These are phyloP conservation scores for Russula griseocarnosa DNA, from an alignment of 768 basidiomycete species.

Conservation along the genomic window DNA sequence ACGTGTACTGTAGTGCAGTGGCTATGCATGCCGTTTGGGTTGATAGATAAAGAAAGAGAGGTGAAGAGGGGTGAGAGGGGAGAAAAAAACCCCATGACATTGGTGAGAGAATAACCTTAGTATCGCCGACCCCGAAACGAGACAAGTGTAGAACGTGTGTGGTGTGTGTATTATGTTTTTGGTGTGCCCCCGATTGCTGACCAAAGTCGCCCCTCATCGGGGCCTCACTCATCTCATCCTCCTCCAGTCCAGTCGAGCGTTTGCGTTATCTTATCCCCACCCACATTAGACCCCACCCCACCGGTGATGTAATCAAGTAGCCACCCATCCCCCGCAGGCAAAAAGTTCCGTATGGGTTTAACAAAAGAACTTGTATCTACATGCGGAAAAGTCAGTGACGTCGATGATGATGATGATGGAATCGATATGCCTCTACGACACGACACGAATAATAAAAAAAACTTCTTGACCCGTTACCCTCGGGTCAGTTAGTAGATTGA, in stretches of 20 bases:
- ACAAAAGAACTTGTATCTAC: neutral
- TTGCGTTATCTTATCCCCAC: too few relatives aligned
- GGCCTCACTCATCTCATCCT: too few relatives aligned
- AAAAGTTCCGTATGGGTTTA: constrained; percentile 7
- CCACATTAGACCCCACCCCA: neutral
- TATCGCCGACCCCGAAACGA: neutral
- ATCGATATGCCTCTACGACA: neutral
- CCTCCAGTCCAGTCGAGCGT: too few relatives aligned
- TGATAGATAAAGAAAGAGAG: too few relatives aligned
- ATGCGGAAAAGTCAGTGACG: constrained; percentile 12
- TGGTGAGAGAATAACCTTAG: neutral
- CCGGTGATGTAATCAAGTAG: constrained; percentile 4
- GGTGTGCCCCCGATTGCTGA: neutral
- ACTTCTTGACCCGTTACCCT: neutral
- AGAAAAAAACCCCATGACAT: neutral
- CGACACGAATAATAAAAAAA: neutral
- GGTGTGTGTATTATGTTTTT: neutral
- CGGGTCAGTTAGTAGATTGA: constrained; percentile 1
- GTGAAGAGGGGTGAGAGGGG: neutral
- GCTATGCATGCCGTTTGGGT: neutral
- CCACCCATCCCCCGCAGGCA: neutral
- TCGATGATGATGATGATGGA: neutral
- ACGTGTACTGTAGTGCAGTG: neutral
- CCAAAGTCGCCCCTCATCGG: too few relatives aligned
- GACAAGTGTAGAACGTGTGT: neutral